Base-by-base conservation (phyloP, 2,329 filamentous ascomycete genomes). In the Fusarium humuli region DNA sequence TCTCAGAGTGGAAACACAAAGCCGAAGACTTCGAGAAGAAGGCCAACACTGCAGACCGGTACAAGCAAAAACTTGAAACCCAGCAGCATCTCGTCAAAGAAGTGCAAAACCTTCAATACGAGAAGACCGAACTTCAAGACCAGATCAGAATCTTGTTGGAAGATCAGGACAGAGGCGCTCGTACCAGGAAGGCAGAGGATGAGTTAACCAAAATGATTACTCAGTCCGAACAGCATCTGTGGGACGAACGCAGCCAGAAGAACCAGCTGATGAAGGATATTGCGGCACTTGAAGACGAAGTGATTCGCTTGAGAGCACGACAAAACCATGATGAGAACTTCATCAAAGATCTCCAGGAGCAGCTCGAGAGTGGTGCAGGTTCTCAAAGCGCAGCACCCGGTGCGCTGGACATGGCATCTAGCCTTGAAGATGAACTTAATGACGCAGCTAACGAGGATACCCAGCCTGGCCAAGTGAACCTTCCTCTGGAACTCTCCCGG, bases 31-130 rank as follows among this genome's bases (percentile, higher is more conserved):
- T 90, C 14, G 83, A 85, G 54, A 88, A 88, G 75, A 89, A 88
- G 72, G 88, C 88, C 65, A 91, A 91, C 70, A 88, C 84, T 57
- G 87, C 86, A 10, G 88, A 90, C 57, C 83, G 88, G 60, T 87
- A 88, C 75, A 87, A 88, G 76, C 87, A 89, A 76, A 90, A 91
- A 78, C 82, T 91, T 16, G 87, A 89, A 73, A 82, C 83, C 16
- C 84, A 87, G 72, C 86, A 86, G 60, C 80, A 83, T 20, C 79
- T 89, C 34, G 86, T 87, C 63, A 84, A 83, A 57, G 87, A 90
- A 70, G 84, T 88, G 49, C 82, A 85, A 55, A 83, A 84, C 34
- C 80, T 90, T 9, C 83, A 86, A 60, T 86, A 85, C 62, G 86
- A 88, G 72, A 83, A 86, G 64, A 83, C 85, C 34, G 84, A 87